phyloP scores from a whole-genome alignment of 208 protist genomes.

The Leishmania major region DNA sequence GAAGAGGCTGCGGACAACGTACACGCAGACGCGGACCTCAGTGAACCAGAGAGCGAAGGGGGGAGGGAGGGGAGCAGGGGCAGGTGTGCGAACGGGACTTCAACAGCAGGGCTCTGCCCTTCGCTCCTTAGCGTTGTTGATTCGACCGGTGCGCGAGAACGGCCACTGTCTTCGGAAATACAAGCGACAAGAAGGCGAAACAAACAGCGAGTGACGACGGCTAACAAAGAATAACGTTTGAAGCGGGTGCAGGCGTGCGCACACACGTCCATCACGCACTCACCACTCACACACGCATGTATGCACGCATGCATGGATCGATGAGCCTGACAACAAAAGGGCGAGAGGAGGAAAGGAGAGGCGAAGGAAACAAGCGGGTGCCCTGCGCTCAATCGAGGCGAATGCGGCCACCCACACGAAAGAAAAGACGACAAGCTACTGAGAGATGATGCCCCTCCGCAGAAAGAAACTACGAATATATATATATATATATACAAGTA shows the following conservation, averaged over 20 bases:
- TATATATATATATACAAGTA: background rate
- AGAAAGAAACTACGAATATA: background rate
- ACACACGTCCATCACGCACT: too few species aligned
- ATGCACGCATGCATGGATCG: too few species aligned
- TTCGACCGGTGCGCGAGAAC: background rate
- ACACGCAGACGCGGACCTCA: background rate
- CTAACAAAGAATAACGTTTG: too few species aligned
- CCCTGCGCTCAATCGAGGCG: background rate
- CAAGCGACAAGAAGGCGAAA: background rate
- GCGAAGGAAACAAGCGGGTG: background rate
- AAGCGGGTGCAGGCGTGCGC: too few species aligned
- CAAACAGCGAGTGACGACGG: too few species aligned
- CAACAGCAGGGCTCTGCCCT: background rate
- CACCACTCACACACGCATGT: too few species aligned
- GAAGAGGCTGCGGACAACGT: background rate
- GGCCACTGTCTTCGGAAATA: background rate
- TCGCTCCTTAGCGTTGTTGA: background rate
- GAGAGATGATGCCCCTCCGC: background rate
- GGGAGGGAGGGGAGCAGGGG: background rate
- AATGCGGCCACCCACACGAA: background rate
- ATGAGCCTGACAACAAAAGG: background rate
- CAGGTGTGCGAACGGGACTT: background rate
- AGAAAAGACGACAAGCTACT: background rate
- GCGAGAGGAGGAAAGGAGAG: background rate
- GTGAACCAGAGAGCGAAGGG: background rate